A percentile compares a stretch with the other conserved stretches of the same genome.
Conservation (phyloP, 2,329 filamentous ascomycete genomes). For the Ceratocystiopsis brevicomis region DNA sequence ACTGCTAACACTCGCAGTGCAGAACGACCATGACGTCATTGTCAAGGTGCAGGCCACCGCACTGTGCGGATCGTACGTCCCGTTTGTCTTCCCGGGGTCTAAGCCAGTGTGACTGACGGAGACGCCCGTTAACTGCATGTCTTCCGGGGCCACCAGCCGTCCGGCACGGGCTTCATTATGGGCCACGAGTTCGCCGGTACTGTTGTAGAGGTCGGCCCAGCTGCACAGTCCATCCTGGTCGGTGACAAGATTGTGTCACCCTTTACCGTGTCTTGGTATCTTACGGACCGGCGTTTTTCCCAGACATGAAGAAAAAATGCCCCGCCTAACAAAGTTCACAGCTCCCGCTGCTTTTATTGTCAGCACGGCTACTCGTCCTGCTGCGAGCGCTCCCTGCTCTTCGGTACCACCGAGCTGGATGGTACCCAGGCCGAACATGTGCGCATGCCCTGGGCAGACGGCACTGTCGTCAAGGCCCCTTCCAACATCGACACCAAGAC, state of each 20-base stretch:
- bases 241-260: constrained; percentile 69
- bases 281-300: constrained; percentile 5
- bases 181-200: constrained; percentile 77
- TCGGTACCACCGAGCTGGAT: constrained; percentile 51
- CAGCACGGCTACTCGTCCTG: constrained; percentile 56
- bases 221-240: constrained; percentile 47
- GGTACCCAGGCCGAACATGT: constrained; percentile 72
- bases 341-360: constrained; percentile 70
- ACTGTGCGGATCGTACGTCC: constrained; percentile 64
- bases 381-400: constrained; percentile 50
- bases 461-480: constrained; percentile 59
- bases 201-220: constrained; percentile 46
- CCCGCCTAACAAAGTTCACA: constrained; percentile 12
- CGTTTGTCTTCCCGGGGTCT: background rate
- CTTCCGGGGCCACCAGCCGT: constrained; percentile 63
- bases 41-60: constrained; percentile 70
- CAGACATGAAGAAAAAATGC: background rate
- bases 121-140: constrained; percentile 57
- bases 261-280: constrained; percentile 71
- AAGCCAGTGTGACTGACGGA: too few species aligned
- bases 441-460: constrained; percentile 62
- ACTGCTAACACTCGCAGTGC: constrained; percentile 23
- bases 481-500: constrained; percentile 51
- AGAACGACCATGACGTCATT: constrained; percentile 55
- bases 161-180: constrained; percentile 44